These are phyloP conservation scores for Debaryomycetaceae sp. DNA, from an alignment of 1,139 yeast genomes.

Conservation along the genomic window DNA sequence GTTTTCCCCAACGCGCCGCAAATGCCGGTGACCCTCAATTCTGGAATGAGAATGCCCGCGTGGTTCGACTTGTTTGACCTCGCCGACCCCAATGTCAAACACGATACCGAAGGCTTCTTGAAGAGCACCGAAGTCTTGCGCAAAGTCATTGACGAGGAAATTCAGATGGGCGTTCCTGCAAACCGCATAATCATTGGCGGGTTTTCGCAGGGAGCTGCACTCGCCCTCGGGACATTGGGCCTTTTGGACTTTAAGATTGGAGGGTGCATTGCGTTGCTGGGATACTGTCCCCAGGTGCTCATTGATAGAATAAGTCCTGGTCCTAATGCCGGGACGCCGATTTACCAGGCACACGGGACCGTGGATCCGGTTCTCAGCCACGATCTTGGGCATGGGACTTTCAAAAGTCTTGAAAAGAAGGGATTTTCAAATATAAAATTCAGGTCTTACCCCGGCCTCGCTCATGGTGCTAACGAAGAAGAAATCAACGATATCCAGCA, in stretches of 20 bases:
- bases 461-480: constrained; percentile 56
- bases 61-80: constrained; percentile 78
- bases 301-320: constrained; percentile 11
- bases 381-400: constrained; percentile 37
- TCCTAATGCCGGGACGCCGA: constrained; percentile 54
- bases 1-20: constrained; percentile 84
- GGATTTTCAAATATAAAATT: constrained; percentile 48
- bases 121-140: constrained; percentile 44
- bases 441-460: constrained; percentile 51
- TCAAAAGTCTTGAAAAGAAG: constrained; percentile 32
- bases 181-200: constrained; percentile 81
- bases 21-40: constrained; percentile 56
- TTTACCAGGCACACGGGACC: constrained; percentile 85
- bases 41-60: constrained; percentile 61
- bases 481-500: constrained; percentile 51
- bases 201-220: constrained; percentile 88
- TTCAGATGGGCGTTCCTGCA: constrained; percentile 42
- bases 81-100: constrained; percentile 35
- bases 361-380: constrained; percentile 56
- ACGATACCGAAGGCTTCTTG: constrained; percentile 58
- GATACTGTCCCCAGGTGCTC: constrained; percentile 54
- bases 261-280: constrained; percentile 71
- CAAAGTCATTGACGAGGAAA: constrained; percentile 49
- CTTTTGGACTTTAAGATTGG: constrained; percentile 53
- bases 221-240: constrained; percentile 48